These are phyloP conservation scores for Vaccinium corymbosum DNA, from an alignment of 148 eudicot genomes.

Conservation along the genomic window DNA sequence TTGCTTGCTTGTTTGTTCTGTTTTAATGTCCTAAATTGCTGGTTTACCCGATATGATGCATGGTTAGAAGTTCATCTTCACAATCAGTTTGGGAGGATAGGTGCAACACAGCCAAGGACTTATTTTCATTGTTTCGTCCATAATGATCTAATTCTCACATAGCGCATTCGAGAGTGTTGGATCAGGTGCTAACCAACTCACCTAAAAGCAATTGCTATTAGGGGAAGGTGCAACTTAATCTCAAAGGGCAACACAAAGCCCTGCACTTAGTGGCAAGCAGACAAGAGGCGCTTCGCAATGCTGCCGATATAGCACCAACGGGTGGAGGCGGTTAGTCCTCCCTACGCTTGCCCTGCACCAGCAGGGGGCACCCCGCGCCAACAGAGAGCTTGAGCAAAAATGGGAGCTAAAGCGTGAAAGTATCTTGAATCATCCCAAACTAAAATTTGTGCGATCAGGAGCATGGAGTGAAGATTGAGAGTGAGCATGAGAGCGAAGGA, in stretches of 20 bases:
- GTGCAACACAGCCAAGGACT: background rate
- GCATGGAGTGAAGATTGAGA: too few species aligned
- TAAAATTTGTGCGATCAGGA: background rate
- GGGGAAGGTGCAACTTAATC: too few species aligned
- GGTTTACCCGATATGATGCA: background rate
- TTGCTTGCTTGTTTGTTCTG: background rate
- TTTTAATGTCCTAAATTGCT: conserved; percentile 1
- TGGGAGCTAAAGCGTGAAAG: background rate
- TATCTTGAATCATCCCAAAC: background rate
- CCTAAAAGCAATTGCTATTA: too few species aligned
- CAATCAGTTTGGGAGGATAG: background rate
- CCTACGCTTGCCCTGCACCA: too few species aligned
- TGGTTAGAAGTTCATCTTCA: background rate
- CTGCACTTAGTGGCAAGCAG: too few species aligned
- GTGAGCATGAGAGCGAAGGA: background rate
- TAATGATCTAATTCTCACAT: background rate
- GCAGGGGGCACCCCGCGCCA: too few species aligned
- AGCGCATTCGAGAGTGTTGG: background rate
- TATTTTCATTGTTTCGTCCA: background rate
- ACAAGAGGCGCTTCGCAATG: too few species aligned
- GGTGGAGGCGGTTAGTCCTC: too few species aligned
- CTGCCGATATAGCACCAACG: too few species aligned
- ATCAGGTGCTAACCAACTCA: too few species aligned
- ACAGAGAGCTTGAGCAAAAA: background rate
- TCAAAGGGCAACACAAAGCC: too few species aligned